A percentile compares a stretch with the other conserved stretches of the same genome.
Evolutionary conservation across 2,329 filamentous ascomycete genomes (phyloP).

Genomic region (Clarireedia homoeocarpa): DNA sequence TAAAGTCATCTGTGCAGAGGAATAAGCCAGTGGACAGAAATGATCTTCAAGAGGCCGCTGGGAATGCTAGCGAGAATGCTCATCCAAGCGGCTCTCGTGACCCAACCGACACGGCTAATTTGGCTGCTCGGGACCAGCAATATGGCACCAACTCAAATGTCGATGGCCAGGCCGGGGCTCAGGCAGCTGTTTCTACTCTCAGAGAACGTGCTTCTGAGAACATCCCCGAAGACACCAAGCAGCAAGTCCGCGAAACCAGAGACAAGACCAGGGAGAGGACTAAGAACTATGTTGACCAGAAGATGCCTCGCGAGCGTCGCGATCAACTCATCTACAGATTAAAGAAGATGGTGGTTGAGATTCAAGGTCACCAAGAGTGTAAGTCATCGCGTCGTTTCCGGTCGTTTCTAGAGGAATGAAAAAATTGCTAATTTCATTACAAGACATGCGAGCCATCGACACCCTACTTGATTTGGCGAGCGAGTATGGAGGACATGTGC

Average conservation of each 20-base stretch:
- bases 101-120: constrained; percentile 42
- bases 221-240: constrained; percentile 53
- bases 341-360: constrained; percentile 97
- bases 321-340: constrained; percentile 87
- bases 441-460: constrained; percentile 79
- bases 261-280: constrained; percentile 44
- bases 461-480: constrained; percentile 80
- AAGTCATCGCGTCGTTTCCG: constrained; percentile 27
- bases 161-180: constrained; percentile 41
- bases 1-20: constrained; percentile 50
- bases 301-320: constrained; percentile 86
- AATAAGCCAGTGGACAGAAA: constrained; percentile 42
- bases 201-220: constrained; percentile 54
- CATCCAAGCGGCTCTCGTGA: constrained; percentile 48
- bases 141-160: constrained; percentile 38
- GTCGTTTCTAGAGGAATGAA: too few species aligned
- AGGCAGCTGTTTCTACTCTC: constrained; percentile 32
- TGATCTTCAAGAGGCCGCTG: constrained; percentile 53
- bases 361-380: constrained; percentile 90
- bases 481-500: constrained; percentile 72
- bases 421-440: not conserved
- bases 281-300: constrained; percentile 71
- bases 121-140: constrained; percentile 40
- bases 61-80: constrained; percentile 48
- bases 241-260: constrained; percentile 42